Evolutionary conservation across 192 early-diverging fungal genomes (phyloP).

Genomic region (Coemansia sp.): DNA sequence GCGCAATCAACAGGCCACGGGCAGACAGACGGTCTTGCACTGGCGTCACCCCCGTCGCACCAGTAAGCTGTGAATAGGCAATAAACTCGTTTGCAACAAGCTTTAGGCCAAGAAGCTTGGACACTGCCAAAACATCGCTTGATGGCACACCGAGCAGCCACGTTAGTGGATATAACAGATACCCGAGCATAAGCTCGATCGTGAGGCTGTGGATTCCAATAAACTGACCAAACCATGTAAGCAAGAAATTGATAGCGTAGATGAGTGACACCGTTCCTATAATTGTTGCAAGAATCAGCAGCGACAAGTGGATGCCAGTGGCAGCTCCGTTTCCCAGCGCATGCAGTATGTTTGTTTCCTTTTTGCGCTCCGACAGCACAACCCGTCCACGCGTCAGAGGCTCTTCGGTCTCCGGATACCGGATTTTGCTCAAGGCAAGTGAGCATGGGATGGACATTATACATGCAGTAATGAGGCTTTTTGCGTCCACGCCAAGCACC

Average conservation of each 20-base stretch:
- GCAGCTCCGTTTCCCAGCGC: slow-evolving; percentile 82
- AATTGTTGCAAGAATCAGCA: slow-evolving; percentile 74
- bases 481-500: slow-evolving; percentile 63
- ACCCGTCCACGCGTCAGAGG: slow-evolving; percentile 67
- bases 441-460: slow-evolving; percentile 90
- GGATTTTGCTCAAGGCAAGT: slow-evolving; percentile 79
- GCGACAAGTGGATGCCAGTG: slow-evolving; percentile 72
- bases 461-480: slow-evolving; percentile 75
- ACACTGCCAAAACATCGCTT: slow-evolving; percentile 57
- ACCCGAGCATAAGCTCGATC: slow-evolving; percentile 69
- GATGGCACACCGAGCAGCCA: slow-evolving; percentile 66
- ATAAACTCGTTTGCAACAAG: slow-evolving; percentile 87
- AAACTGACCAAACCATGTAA: slow-evolving; percentile 69
- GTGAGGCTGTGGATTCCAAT: slow-evolving; percentile 59
- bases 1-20: slow-evolving; percentile 57
- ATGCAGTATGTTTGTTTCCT: slow-evolving; percentile 74
- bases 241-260: slow-evolving; percentile 64
- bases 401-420: slow-evolving; percentile 76
- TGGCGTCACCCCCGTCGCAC: slow-evolving; percentile 9
- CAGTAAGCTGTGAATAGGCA: slow-evolving; percentile 60
- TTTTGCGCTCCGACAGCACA: slow-evolving; percentile 58
- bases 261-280: slow-evolving; percentile 75
- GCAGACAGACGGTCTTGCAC: slow-evolving; percentile 42
- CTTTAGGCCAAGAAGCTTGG: slow-evolving; percentile 69
- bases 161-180: slow-evolving; percentile 72